These are phyloP conservation scores for Cystobasidium sp. DNA, from an alignment of 1,284 basidiomycete species.

Conservation along the genomic window DNA sequence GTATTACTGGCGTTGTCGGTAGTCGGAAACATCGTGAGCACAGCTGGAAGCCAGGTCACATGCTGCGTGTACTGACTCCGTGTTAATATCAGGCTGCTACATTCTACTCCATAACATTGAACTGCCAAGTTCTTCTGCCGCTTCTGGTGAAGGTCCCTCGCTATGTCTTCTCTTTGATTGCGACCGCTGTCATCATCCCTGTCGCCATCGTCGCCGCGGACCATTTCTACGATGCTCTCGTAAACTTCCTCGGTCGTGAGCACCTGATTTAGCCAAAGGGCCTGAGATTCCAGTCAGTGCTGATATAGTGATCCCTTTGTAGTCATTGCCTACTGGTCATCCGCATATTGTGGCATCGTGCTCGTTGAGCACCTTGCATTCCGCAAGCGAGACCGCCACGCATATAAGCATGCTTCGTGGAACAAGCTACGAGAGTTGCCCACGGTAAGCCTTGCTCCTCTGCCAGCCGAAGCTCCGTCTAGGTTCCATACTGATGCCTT, in stretches of 20 bases:
- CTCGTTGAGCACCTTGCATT: slow-evolving; percentile 56
- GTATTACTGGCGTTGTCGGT: slow-evolving; percentile 49
- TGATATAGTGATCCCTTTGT: neutral
- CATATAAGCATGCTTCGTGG: slow-evolving; percentile 55
- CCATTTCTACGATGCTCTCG: slow-evolving; percentile 56
- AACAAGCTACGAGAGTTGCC: slow-evolving; percentile 55
- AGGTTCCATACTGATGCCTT: neutral
- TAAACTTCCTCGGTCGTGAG: slow-evolving; percentile 55
- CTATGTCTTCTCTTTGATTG: slow-evolving; percentile 81
- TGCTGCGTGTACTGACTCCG: neutral
- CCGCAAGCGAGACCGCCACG: slow-evolving; percentile 48
- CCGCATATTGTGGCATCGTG: slow-evolving; percentile 53
- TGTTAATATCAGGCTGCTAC: slow-evolving; percentile 61
- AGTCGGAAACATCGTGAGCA: slow-evolving; percentile 69
- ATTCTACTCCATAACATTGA: slow-evolving; percentile 82
- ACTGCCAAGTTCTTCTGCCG: slow-evolving; percentile 77
- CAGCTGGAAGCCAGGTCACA: neutral
- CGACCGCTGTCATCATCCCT: slow-evolving; percentile 69
- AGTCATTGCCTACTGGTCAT: slow-evolving; percentile 53
- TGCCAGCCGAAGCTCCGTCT: neutral
- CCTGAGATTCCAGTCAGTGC: neutral
- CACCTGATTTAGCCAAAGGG: slow-evolving; percentile 27
- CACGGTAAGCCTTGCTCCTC: slow-evolving; percentile 45
- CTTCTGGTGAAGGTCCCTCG: slow-evolving; percentile 68
- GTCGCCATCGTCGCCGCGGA: slow-evolving; percentile 56